Evolutionary conservation across 768 basidiomycete genomes (phyloP).

Genomic region (Pleurotus tuoliensis): DNA sequence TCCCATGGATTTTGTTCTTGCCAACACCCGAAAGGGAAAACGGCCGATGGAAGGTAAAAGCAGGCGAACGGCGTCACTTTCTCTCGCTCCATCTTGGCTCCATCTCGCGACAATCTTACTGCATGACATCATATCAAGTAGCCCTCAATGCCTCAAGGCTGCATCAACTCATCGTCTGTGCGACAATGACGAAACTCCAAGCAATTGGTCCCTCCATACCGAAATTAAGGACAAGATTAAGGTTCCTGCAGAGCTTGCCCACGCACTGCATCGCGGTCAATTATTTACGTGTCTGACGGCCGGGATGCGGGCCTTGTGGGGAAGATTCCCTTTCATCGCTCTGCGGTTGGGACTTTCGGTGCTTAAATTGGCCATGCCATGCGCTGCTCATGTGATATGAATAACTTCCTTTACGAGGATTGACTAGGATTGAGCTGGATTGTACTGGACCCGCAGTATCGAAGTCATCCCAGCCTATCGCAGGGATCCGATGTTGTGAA

Average conservation of each 20-base stretch:
- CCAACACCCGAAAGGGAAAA: too few species aligned
- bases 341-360: background rate
- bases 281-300: background rate
- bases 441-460: too few species aligned
- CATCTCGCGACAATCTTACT: background rate
- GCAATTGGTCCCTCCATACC: background rate
- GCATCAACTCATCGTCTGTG: background rate
- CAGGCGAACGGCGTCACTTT: too few species aligned
- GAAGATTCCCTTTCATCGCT: background rate
- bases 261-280: background rate
- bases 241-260: background rate
- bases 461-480: too few species aligned
- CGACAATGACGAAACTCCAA: background rate
- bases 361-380: background rate
- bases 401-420: background rate
- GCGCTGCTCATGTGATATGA: constrained; percentile 7
- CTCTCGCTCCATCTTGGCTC: too few species aligned
- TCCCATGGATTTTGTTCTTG: too few species aligned
- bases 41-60: too few species aligned
- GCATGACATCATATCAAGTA: constrained; percentile 2
- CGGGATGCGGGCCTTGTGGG: background rate
- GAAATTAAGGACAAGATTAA: background rate
- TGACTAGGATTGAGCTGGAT: background rate
- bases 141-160: background rate
- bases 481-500: too few species aligned